phyloP scores from a whole-genome alignment of 495 filamentous ascomycete genomes.

The Aspergillus homomorphus region DNA sequence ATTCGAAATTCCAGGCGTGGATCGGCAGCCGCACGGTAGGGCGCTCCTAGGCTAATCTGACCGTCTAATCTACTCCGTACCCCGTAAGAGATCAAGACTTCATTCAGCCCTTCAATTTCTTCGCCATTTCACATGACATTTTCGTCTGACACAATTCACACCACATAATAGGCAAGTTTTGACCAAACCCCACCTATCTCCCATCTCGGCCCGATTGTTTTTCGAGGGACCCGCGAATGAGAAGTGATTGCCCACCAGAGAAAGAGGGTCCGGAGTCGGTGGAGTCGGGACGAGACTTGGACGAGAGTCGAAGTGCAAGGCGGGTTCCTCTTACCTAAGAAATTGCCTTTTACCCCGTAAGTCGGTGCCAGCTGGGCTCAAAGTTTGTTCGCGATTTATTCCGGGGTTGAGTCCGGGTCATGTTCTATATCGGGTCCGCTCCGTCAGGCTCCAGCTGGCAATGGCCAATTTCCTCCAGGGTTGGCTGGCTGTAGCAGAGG shows the following conservation, averaged over 20 bases:
- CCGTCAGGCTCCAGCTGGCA: not conserved
- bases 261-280: constrained; percentile 1
- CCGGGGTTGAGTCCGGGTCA: not conserved
- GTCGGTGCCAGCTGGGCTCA: not conserved
- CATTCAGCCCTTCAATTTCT: not conserved
- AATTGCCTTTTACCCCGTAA: constrained; percentile 2
- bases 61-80: not conserved
- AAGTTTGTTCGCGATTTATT: not conserved
- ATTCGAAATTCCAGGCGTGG: not conserved
- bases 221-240: constrained; percentile 6
- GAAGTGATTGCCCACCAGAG: not conserved
- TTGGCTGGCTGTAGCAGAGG: no score
- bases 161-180: not conserved
- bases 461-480: no score
- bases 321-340: constrained; percentile 2
- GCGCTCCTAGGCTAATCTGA: not conserved
- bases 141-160: constrained; percentile 8
- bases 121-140: constrained; percentile 6
- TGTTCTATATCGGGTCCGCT: no score
- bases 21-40: constrained; percentile 1
- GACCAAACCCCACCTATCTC: no score
- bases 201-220: constrained; percentile 6
- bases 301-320: not conserved
- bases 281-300: not conserved
- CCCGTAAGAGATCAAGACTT: not conserved